Evolutionary conservation across 352 stramenopile genomes (phyloP), one percentile per base, ranked within the genome.

Genomic region (Globisporangium viniferum): DNA sequence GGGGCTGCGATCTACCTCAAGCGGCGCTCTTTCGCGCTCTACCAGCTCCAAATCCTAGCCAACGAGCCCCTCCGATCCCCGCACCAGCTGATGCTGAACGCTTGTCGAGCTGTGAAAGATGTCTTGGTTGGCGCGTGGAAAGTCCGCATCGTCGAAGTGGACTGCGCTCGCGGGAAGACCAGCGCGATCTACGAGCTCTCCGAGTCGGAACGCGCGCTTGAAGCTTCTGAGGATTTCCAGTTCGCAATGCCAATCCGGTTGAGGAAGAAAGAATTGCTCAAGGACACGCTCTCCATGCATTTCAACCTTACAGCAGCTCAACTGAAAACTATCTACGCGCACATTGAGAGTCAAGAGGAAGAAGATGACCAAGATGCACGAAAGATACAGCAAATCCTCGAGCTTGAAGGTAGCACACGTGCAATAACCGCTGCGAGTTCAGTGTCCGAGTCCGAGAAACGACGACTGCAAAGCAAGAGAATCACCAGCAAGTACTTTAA

Each of bases 1-100:
- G 81, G 80, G 0, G 72, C 73, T 12, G 73, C 74, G 0, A 79
- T 95, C 15, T 92, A 91, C 36, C 62, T 88, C 36, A 92, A 93
- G 64, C 73, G 87, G 0, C 74, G 85, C 6, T 80, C 85, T 1
- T 73, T 71, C 41, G 78, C 76, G 1, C 63, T 95, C n/a, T 70
- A 80, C 51, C 51, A 84, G 44, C 56, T 95, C 1, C 72, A 86
- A 12, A 49, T 70, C 3, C 39, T 82, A 1, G 68, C 46, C 0
- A 55, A 73, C 20, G 73, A 92, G 15, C 76, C 84, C 2, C 54
- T 95, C 0, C 65, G 64, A 1, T 89, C 87, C 2, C 82, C 85
- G 1, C 75, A 84, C 15, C 85, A 92, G 66, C 64, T 93, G 18
- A 68, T 89, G 10, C 80, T 82, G 24, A 68, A 74, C 18, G 67